These are phyloP conservation scores for Globisporangium canariense DNA, from an alignment of 352 stramenopile genomes.

Conservation along the genomic window DNA sequence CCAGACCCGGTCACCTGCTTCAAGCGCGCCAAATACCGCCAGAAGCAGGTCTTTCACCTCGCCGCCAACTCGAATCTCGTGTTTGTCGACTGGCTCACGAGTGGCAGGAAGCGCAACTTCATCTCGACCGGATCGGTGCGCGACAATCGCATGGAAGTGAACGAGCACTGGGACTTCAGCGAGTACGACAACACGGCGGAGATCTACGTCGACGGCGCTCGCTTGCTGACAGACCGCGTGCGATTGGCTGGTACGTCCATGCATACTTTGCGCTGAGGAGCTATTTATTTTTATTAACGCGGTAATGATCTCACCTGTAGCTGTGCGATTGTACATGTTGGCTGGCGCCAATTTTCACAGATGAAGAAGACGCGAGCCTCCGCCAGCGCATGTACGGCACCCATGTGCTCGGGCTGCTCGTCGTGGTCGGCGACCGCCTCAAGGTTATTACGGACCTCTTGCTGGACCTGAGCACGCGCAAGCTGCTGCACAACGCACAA, in stretches of 20 bases:
- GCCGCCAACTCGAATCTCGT: constrained; percentile 51
- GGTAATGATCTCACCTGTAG: not conserved
- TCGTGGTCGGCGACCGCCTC: constrained; percentile 58
- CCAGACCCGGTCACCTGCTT: constrained; percentile 84
- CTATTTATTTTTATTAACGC: too few species aligned
- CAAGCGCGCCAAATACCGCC: constrained; percentile 58
- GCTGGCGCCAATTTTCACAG: constrained; percentile 16
- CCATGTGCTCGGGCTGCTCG: constrained; percentile 68
- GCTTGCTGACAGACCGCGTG: constrained; percentile 66
- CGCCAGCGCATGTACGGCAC: constrained; percentile 71
- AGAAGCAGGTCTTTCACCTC: constrained; percentile 64
- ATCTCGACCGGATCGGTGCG: constrained; percentile 53
- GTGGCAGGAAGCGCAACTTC: constrained; percentile 80
- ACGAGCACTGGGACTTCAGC: constrained; percentile 79
- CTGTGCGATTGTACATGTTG: not conserved
- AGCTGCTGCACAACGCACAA: constrained; percentile 62
- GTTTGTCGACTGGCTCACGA: constrained; percentile 85
- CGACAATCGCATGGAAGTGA: constrained; percentile 57
- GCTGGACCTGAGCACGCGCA: constrained; percentile 65
- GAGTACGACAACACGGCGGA: constrained; percentile 69
- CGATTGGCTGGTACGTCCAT: constrained; percentile 44
- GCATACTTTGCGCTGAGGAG: too few species aligned
- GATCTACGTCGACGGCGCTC: constrained; percentile 48
- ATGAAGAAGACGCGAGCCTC: constrained; percentile 68
- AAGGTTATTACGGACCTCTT: constrained; percentile 49